phyloP scores from a whole-genome alignment of 768 basidiomycete genomes.

The Calocybe gangraenosa region DNA sequence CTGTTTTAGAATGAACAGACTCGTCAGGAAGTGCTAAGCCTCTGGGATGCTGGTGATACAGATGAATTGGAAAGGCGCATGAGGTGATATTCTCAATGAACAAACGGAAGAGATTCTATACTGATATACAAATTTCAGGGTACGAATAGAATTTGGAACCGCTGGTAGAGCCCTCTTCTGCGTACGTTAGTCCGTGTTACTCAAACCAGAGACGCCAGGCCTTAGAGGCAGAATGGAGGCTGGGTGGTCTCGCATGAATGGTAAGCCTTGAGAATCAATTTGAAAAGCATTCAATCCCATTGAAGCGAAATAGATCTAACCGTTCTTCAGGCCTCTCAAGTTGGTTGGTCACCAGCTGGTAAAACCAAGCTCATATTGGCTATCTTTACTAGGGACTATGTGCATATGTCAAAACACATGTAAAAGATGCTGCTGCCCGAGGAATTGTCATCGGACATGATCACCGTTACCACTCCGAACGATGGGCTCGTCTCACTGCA shows the following conservation, averaged over 20 bases:
- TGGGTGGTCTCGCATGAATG: slow-evolving; percentile 91
- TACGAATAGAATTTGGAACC: slow-evolving; percentile 83
- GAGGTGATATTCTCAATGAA: too few species aligned
- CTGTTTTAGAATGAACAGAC: slow-evolving; percentile 44
- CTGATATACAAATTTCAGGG: slow-evolving; percentile 29
- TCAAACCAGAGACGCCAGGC: slow-evolving; percentile 35
- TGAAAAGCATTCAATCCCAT: neutral
- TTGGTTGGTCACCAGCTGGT: slow-evolving; percentile 17
- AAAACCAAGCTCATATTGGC: neutral
- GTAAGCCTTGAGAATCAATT: slow-evolving; percentile 18
- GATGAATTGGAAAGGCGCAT: slow-evolving; percentile 53
- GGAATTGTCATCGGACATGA: slow-evolving; percentile 87
- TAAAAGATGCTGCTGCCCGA: slow-evolving; percentile 46
- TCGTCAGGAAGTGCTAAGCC: slow-evolving; percentile 40
- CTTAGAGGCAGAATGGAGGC: slow-evolving; percentile 82
- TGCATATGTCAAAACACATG: slow-evolving; percentile 57
- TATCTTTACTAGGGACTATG: slow-evolving; percentile 57
- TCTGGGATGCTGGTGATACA: slow-evolving; percentile 38
- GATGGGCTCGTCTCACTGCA: slow-evolving; percentile 76
- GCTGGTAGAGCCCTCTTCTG: slow-evolving; percentile 48
- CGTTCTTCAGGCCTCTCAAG: slow-evolving; percentile 80
- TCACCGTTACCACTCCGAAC: slow-evolving; percentile 75
- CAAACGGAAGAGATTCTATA: too few species aligned
- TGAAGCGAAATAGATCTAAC: slow-evolving; percentile 57
- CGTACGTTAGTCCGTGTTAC: neutral